Base-by-base conservation (phyloP, 169 alveolate species). In the Perkinsus chesapeaki region DNA sequence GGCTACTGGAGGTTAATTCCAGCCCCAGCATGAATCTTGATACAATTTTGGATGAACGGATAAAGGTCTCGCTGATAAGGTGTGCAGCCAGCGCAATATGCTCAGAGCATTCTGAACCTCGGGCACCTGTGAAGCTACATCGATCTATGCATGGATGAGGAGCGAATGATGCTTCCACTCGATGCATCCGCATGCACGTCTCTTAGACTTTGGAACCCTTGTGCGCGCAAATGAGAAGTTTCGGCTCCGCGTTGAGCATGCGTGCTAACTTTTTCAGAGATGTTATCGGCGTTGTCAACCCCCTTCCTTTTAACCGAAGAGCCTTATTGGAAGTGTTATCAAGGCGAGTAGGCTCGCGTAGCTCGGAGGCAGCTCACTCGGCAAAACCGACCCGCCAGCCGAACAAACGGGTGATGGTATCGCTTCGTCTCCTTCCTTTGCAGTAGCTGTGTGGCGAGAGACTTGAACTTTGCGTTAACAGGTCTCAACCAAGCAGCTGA, bases 1-100 rank as follows among this genome's bases (percentile, higher is more conserved):
- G 99, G 99, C 93, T 98, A 48, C 94, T 98, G 92, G 99, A 98
- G 95, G 97, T 97, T 16, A 98, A 98, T 95, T 97, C 98, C 39
- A 96, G 98, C 92, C 99, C 99, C 38, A 96, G 98, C 3, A 95
- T 98, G 47, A 47, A 47, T 7, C 72, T 91, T 31, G 92, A 91
- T 37, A 39, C 39, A 37, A 9, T 91, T 48, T 34, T 91, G 37
- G 92, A 91, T 31, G 92, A 91, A 60, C 43, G 39, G 37, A 47
- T 91, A 47, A 91, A 91, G 34, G 19, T 47, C 36, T 38, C 92
- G 36, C 23, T 91, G 92, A 91, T 91, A 43, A 5, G 60, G 60
- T 43, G 60, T 5, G 60, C 23, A 43, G 60, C 60, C 23, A 16
- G 23, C 16, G 5, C 60, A 16, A 5, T 43, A 16, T 5, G 23